Base-by-base conservation (phyloP, 306 rosid genomes). In the Vicia sativa region DNA sequence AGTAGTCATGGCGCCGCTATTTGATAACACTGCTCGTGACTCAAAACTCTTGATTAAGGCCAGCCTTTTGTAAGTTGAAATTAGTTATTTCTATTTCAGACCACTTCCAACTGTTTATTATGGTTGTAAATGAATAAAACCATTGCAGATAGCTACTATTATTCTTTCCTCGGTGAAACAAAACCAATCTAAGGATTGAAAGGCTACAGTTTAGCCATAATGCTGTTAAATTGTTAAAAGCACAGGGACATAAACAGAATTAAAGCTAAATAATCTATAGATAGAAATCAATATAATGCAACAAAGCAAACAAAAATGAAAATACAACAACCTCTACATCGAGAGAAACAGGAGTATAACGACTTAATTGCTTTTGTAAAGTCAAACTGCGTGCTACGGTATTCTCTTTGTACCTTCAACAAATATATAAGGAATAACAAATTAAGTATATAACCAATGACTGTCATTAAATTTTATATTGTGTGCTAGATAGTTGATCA, bases 311-410 rank as follows among this genome's bases (percentile, higher is more conserved):
- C 6, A 48, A 55, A 73, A 26, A 70, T 7, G 11, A 67, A 74
- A 38, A 10, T 16, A 43, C 5, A 43, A 76, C 45, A 75, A 93
- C 98, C 96, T 90, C 96, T 21, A 87, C 84, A 73, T 70, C 54
- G 15, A 93, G 85, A 66, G 89, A 72, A 72, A 86, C 89, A 64
- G 96, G 82, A 74, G 87, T 91, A 86, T 88, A 93, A 48, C 90
- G 87, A 25, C 67, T 75, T 15, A 90, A 85, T 81, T 93, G 90
- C 82, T 88, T 88, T 76, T 90, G 89, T 74, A 93, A 78, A 57
- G 78, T 71, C 73, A 85, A 61, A 73, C 78, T 74, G 59, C 95
- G 95, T 77, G 79, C 78, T 44, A 62, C 70, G 9, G 72, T 73
- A 64, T 79, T 80, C 67, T 83, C 89, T 56, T 77, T 86, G 91